Conservation (phyloP, 1,139 yeast genomes). For the Suhomyces atakaporum region DNA sequence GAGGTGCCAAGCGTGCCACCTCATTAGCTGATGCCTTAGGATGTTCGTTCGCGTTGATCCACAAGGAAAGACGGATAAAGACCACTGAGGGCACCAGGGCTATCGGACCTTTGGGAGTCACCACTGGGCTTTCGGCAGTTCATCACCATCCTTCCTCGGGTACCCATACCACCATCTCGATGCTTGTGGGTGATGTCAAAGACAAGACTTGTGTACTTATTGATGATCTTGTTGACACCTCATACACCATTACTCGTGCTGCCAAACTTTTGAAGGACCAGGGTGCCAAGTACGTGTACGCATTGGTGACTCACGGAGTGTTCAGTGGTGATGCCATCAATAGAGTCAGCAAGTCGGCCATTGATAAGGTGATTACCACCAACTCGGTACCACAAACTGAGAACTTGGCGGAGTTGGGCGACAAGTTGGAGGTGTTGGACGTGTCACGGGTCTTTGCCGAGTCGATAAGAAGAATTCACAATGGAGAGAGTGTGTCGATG, state of each 20-base stretch:
- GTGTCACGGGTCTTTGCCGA: conserved; percentile 89
- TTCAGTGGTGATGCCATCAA: conserved; percentile 89
- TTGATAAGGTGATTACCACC: conserved; percentile 88
- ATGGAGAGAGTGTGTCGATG: conserved; percentile 95
- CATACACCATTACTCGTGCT: conserved; percentile 88
- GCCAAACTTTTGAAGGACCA: conserved; percentile 89
- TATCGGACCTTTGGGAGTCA: conserved; percentile 10
- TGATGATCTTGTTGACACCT: conserved; percentile 94
- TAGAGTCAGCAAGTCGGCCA: conserved; percentile 65
- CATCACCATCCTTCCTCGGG: conserved; percentile 7
- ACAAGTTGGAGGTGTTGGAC: conserved; percentile 78
- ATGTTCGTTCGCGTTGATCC: conserved; percentile 90
- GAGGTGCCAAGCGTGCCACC: conserved; percentile 97
- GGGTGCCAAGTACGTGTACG: conserved; percentile 86
- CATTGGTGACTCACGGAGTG: conserved; percentile 89
- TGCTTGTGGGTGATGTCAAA: conserved; percentile 91
- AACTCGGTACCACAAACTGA: conserved; percentile 86
- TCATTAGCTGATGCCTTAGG: conserved; percentile 89
- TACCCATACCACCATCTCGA: conserved; percentile 41
- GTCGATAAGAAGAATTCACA: conserved; percentile 92
- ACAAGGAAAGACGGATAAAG: conserved; percentile 81
- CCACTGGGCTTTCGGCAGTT: conserved; percentile 6
- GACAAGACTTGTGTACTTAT: conserved; percentile 81
- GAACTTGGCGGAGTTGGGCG: conserved; percentile 55
- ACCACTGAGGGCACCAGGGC: conserved; percentile 23